Conservation (phyloP, 345 rosid species). For the Mallotus nudiflorus region DNA sequence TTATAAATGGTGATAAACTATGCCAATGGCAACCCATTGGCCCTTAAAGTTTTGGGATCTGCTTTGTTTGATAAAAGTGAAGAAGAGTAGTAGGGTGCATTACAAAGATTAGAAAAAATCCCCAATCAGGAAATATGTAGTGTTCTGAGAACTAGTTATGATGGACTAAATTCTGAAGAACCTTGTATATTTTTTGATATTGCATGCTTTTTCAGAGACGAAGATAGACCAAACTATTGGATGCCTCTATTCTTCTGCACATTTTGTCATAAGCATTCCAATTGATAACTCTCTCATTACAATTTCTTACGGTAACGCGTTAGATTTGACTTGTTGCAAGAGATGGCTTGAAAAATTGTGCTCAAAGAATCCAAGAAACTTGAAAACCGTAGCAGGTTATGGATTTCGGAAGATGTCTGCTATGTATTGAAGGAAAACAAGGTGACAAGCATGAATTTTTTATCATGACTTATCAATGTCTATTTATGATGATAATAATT, state of each 20-base stretch:
- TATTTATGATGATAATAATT: no score
- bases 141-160: constrained; percentile 4
- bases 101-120: background rate
- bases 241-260: background rate
- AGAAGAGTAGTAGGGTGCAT: background rate
- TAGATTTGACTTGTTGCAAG: constrained; percentile 15
- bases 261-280: background rate
- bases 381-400: constrained; percentile 13
- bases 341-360: constrained; percentile 4
- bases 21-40: constrained; percentile 11
- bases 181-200: constrained; percentile 10
- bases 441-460: background rate
- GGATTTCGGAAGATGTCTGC: constrained; percentile 1
- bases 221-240: background rate
- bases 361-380: constrained; percentile 4
- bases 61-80: background rate
- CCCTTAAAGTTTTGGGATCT: constrained; percentile 17
- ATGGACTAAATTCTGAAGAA: background rate
- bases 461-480: background rate
- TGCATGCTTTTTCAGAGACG: constrained; percentile 12
- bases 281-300: background rate
- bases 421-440: background rate
- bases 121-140: background rate
- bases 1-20: background rate
- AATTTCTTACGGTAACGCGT: background rate